Conservation (phyloP, 495 filamentous ascomycete species). For the Daldinia vernicosa region DNA sequence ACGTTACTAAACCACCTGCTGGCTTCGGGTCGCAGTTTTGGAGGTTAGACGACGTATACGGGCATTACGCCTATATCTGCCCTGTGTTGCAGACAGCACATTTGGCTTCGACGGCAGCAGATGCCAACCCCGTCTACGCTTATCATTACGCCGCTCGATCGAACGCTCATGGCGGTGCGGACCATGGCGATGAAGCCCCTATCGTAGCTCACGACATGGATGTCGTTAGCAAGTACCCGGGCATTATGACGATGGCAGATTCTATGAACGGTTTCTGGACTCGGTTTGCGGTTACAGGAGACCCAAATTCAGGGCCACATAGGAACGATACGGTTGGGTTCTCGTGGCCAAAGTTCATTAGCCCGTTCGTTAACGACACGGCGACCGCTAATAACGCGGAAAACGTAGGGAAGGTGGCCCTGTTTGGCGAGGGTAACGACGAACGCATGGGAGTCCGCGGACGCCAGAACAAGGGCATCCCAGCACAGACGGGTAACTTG, state of each 20-base stretch:
- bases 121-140: constrained; percentile 59
- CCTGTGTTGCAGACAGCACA: constrained; percentile 70
- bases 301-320: constrained; percentile 57
- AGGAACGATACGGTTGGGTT: constrained; percentile 18
- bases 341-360: constrained; percentile 45
- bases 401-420: constrained; percentile 49
- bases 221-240: constrained; percentile 50
- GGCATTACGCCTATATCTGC: constrained; percentile 72
- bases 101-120: constrained; percentile 49
- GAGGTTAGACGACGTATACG: constrained; percentile 69
- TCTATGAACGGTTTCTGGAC: constrained; percentile 65
- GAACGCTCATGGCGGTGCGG: constrained; percentile 58
- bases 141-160: constrained; percentile 67
- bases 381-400: constrained; percentile 36
- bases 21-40: constrained; percentile 64
- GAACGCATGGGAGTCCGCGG: constrained; percentile 57
- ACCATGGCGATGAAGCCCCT: constrained; percentile 67
- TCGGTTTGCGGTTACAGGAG: constrained; percentile 63
- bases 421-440: constrained; percentile 71
- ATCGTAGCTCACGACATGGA: constrained; percentile 64
- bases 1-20: constrained; percentile 42
- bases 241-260: constrained; percentile 59
- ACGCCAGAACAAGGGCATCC: constrained; percentile 49
- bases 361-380: constrained; percentile 30
- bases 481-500: constrained; percentile 53